Evolutionary conservation across 108 stramenopile species (phyloP).

Genomic region (Nitzschia putrida): DNA sequence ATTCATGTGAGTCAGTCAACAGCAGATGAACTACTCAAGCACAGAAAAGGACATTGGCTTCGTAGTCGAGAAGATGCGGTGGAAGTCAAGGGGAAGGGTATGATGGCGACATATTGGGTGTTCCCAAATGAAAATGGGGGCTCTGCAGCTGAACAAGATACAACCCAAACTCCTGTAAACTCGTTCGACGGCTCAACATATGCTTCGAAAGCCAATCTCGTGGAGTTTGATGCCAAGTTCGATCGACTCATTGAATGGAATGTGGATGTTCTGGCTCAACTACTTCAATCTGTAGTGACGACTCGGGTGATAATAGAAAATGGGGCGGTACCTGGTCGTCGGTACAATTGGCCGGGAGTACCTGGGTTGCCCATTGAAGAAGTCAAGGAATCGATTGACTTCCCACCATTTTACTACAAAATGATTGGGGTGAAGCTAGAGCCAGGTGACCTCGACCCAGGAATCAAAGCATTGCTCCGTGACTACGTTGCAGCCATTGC

Average conservation of each 20-base stretch:
- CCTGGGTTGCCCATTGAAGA: slow-evolving; percentile 8
- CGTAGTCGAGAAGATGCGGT: neutral
- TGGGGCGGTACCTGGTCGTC: neutral
- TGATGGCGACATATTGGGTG: neutral
- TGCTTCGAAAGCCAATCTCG: neutral
- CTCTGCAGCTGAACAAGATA: neutral
- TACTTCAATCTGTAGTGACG: slow-evolving; percentile 1
- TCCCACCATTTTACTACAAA: neutral
- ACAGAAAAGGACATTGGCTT: neutral
- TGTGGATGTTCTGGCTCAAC: neutral
- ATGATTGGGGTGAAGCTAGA: neutral
- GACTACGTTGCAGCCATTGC: slow-evolving; percentile 5
- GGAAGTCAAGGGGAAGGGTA: slow-evolving; percentile 1
- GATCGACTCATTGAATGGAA: slow-evolving; percentile 18
- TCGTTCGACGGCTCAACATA: neutral
- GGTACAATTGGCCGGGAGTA: neutral
- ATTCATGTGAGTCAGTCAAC: neutral
- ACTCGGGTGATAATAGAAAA: neutral
- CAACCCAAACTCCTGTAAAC: neutral
- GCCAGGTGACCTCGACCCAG: neutral
- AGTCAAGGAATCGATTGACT: slow-evolving; percentile 11
- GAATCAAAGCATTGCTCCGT: neutral
- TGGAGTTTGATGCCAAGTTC: neutral
- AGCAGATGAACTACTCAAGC: neutral
- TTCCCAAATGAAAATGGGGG: neutral